Conservation (phyloP, 202 grass and related monocot genomes). For the Musa balbisiana region DNA sequence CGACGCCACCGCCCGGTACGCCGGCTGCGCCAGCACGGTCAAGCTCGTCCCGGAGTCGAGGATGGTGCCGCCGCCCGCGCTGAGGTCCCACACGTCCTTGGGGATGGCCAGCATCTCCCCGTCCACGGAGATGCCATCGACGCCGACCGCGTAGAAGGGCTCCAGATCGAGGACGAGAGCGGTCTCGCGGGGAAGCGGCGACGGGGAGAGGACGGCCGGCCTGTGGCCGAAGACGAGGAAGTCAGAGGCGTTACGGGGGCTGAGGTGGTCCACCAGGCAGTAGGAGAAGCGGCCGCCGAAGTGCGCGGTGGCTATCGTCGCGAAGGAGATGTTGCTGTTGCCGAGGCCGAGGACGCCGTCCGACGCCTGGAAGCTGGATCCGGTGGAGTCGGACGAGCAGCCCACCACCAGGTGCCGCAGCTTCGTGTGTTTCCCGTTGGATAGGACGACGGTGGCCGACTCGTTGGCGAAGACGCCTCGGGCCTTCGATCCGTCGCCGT, state of each 20-base stretch:
- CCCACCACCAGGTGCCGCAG: constrained; percentile 61
- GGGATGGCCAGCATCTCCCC: constrained; percentile 58
- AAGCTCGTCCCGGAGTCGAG: constrained; percentile 87
- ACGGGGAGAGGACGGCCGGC: constrained; percentile 10
- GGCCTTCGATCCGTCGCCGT: constrained; percentile 67
- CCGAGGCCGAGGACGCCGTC: constrained; percentile 93
- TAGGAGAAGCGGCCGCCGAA: constrained; percentile 92
- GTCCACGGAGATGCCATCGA: constrained; percentile 53
- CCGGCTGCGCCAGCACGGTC: constrained; percentile 50
- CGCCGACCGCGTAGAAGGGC: constrained; percentile 64
- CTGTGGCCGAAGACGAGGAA: constrained; percentile 79
- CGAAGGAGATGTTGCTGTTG: constrained; percentile 74
- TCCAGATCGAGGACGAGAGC: constrained; percentile 53
- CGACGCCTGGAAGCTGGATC: constrained; percentile 48
- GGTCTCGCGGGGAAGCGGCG: constrained; percentile 17
- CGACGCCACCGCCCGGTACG: constrained; percentile 51
- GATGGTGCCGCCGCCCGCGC: constrained; percentile 58
- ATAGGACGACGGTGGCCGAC: constrained; percentile 67
- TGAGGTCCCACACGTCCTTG: constrained; percentile 56
- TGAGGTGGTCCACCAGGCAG: constrained; percentile 96
- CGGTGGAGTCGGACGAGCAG: constrained; percentile 47
- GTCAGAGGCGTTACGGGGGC: constrained; percentile 67
- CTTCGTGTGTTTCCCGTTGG: constrained; percentile 42
- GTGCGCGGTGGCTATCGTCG: constrained; percentile 45
- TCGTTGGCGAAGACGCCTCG: constrained; percentile 62